Conservation (phyloP, 768 basidiomycete species). For the Dentipellis sp. region DNA sequence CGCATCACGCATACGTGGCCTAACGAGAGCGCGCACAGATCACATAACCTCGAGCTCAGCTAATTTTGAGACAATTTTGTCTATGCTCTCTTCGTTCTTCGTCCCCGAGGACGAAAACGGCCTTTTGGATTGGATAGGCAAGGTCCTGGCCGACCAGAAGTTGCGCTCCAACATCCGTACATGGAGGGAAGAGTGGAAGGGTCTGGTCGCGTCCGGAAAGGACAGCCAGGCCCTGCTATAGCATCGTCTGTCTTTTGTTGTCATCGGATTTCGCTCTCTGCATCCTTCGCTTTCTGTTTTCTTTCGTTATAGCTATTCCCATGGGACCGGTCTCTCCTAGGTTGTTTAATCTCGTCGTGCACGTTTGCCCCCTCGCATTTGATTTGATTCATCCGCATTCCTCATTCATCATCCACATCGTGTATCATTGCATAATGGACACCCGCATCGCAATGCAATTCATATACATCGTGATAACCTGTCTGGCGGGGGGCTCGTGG, state of each 20-base stretch:
- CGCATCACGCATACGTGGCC: neutral
- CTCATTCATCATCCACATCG: neutral
- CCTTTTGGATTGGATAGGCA: constrained; percentile 74
- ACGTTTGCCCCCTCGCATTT: neutral
- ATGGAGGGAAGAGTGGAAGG: constrained; percentile 81
- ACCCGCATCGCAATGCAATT: neutral
- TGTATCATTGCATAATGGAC: neutral
- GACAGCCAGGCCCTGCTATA: constrained; percentile 42
- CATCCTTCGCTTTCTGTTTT: neutral
- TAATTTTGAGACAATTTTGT: constrained; percentile 85
- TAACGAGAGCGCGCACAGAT: constrained; percentile 35
- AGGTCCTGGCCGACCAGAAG: constrained; percentile 49
- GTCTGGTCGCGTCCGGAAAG: constrained; percentile 54
- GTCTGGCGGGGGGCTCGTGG: neutral
- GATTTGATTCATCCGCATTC: neutral
- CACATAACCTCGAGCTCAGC: constrained; percentile 74
- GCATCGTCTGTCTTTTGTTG: neutral
- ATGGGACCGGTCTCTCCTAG: neutral
- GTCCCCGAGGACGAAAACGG: constrained; percentile 85
- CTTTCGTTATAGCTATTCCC: neutral
- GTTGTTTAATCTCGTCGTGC: neutral
- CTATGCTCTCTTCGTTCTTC: constrained; percentile 88
- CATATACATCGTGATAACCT: neutral
- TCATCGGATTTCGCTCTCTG: neutral
- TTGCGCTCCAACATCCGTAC: constrained; percentile 55